Evolutionary conservation across 2,329 filamentous ascomycete species (phyloP), one percentile per base, ranked within the genome.

Genomic region (Talaromyces sp.): DNA sequence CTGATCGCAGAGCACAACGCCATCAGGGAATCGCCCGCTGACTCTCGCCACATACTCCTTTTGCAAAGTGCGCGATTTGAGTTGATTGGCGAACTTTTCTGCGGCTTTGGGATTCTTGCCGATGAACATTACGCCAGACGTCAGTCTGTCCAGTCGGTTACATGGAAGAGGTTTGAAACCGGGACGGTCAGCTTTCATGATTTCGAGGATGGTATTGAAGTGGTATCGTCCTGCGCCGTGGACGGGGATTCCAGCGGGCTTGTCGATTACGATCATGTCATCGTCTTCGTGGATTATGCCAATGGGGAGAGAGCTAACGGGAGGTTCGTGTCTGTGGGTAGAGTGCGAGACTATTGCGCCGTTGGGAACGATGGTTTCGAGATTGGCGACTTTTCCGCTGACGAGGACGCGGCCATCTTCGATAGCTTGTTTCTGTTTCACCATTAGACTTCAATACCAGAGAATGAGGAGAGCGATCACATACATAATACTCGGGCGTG

Each of bases 81-180:
- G 91, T 77, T 97, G 91, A 49, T 84, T 80, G 63, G 89, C 88
- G 70, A 99, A 85, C 36, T 84, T 83, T 69, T 94, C 92, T 0
- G 95, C 94, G 0, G 91, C 91, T 72, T 88, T 86, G 43, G 89
- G 84, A 68, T 91, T 88, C 80, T 99, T 99, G 31, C 90, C 95
- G 71, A 99, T 89, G 77, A 99, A 99, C 94, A 99, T 98, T 75
- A 99, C 91, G 58, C 95, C 95, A 71, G 92, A 97, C 0, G 95
- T 99, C 72, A 99, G 81, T 61, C 95, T 85, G 76, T 99, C 95
- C 31, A 99, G 86, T n/a, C 95, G 85, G 74, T 99, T 97, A 80
- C 94, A 98, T 0, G 95, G 88, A 64, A 88, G 77, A 0, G 88
- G 87, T 65, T 88, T 83, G 77, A 83, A 89, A 13, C 79, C 77